Percentiles rank a stretch among this genome's conserved stretches.
These are phyloP conservation scores for Metschnikowia kunwiensis DNA, from an alignment of 805 yeast genomes.

Conservation along the genomic window DNA sequence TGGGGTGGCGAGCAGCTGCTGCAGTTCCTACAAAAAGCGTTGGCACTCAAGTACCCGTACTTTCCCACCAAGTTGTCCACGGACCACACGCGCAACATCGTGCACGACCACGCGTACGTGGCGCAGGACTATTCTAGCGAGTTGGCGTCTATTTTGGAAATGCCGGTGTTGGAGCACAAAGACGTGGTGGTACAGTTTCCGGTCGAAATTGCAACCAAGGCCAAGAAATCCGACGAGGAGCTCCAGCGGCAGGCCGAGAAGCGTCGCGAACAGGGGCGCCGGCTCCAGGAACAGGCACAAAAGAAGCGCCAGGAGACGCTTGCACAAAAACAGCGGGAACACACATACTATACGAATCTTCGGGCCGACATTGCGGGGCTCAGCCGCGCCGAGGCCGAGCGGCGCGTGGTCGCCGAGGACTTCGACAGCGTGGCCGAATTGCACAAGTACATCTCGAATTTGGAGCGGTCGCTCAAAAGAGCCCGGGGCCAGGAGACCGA, in stretches of 20 bases:
- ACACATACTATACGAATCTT: slow-evolving; percentile 62
- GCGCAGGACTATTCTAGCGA: slow-evolving; percentile 68
- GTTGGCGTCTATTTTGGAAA: slow-evolving; percentile 50
- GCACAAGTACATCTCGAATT: slow-evolving; percentile 55
- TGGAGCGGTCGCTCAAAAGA: slow-evolving; percentile 67
- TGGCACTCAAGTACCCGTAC: slow-evolving; percentile 83
- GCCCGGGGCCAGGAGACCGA: slow-evolving; percentile 65
- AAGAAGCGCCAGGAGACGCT: slow-evolving; percentile 77
- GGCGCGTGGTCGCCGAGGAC: slow-evolving; percentile 64
- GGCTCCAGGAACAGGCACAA: slow-evolving; percentile 91
- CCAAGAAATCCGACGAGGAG: slow-evolving; percentile 71
- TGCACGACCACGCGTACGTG: slow-evolving; percentile 76
- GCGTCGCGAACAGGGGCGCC: slow-evolving; percentile 78
- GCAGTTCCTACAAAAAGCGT: slow-evolving; percentile 56
- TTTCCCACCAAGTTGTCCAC: slow-evolving; percentile 73
- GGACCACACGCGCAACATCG: slow-evolving; percentile 62
- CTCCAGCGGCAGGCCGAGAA: slow-evolving; percentile 70
- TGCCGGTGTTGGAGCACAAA: slow-evolving; percentile 61
- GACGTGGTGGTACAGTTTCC: slow-evolving; percentile 85
- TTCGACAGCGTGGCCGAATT: slow-evolving; percentile 75
- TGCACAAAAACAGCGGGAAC: slow-evolving; percentile 76
- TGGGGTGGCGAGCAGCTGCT: slow-evolving; percentile 86
- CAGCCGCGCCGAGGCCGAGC: slow-evolving; percentile 52
- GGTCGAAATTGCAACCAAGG: slow-evolving; percentile 50
- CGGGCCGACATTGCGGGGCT: slow-evolving; percentile 49